phyloP scores from a whole-genome alignment of 768 basidiomycete genomes.

The Amanita jacksonii region DNA sequence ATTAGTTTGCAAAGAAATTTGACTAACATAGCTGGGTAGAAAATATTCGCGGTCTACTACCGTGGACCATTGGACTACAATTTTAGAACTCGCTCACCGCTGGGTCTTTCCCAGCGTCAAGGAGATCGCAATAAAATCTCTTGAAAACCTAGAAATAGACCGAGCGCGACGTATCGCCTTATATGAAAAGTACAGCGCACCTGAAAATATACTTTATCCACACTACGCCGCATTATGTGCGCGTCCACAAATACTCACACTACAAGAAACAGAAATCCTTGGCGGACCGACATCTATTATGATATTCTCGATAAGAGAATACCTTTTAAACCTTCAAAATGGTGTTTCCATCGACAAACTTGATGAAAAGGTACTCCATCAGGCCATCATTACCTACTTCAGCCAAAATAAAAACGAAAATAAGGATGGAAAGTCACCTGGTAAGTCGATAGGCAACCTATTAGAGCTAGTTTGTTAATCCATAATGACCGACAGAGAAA shows the following conservation, averaged over 20 bases:
- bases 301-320: slow-evolving; percentile 43
- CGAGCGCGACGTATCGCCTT: slow-evolving; percentile 27
- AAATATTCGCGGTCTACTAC: slow-evolving; percentile 24
- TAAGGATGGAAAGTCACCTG: not conserved
- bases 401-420: not conserved
- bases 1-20: too few relatives aligned
- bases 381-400: not conserved
- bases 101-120: slow-evolving; percentile 24
- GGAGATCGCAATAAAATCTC: not conserved
- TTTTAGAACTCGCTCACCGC: slow-evolving; percentile 44
- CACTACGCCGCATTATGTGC: slow-evolving; percentile 47
- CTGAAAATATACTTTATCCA: slow-evolving; percentile 37
- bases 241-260: slow-evolving; percentile 38
- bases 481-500: too few relatives aligned
- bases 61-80: slow-evolving; percentile 43
- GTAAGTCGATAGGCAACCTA: too few relatives aligned
- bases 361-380: not conserved
- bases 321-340: slow-evolving; percentile 20
- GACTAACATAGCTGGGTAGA: too few relatives aligned
- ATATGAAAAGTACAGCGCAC: slow-evolving; percentile 44
- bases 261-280: slow-evolving; percentile 46
- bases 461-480: too few relatives aligned
- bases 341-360: not conserved
- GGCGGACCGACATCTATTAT: slow-evolving; percentile 42
- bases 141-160: not conserved